These are phyloP conservation scores for Oropetium thomaeum DNA, from an alignment of 176 grass and related monocot genomes.

Conservation along the genomic window DNA sequence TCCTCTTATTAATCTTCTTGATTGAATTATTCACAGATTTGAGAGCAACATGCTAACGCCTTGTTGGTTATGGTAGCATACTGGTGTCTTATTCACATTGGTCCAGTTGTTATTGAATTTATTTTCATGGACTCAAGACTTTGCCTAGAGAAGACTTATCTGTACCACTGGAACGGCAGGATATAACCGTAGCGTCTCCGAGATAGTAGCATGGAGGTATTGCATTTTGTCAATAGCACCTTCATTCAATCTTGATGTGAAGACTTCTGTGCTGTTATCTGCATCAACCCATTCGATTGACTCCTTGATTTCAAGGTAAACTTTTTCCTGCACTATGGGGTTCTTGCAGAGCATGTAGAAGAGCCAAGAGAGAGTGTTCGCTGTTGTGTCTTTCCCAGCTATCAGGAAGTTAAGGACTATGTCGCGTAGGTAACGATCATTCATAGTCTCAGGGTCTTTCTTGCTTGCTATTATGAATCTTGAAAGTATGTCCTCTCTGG, in stretches of 20 bases:
- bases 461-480: conserved; percentile 65
- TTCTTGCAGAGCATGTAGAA: conserved; percentile 77
- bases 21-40: not conserved
- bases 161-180: conserved; percentile 67
- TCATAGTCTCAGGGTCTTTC: conserved; percentile 40
- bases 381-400: conserved; percentile 74
- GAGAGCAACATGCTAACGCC: not conserved
- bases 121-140: conserved; percentile 15
- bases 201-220: conserved; percentile 51
- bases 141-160: not conserved
- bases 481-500: conserved; percentile 69
- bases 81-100: not conserved
- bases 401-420: conserved; percentile 73
- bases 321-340: conserved; percentile 57
- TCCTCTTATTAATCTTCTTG: not conserved
- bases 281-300: conserved; percentile 3
- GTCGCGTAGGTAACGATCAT: conserved; percentile 64
- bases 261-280: conserved; percentile 21
- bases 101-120: not conserved
- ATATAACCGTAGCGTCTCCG: conserved; percentile 67
- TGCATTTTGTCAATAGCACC: conserved; percentile 53
- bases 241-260: conserved; percentile 36
- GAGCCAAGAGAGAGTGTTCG: conserved; percentile 68
- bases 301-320: conserved; percentile 47
- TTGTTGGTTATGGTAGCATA: not conserved